Base-by-base conservation (phyloP, 2,329 filamentous ascomycete genomes). In the Cladosporium colombiae region DNA sequence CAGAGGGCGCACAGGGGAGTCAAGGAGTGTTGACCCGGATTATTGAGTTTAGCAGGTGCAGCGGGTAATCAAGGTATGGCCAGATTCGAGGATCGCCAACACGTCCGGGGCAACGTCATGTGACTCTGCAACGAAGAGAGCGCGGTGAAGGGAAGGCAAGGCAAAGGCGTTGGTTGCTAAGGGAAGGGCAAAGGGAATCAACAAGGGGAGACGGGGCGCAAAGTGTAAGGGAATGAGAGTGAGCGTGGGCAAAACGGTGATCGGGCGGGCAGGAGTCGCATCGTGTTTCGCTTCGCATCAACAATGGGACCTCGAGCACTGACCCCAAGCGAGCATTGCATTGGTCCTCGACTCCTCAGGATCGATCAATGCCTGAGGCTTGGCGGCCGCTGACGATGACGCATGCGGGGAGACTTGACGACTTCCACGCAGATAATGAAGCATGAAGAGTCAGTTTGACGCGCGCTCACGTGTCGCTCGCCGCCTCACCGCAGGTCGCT, bases 1-100 rank as follows among this genome's bases (percentile, higher is more conserved):
- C 59, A 50, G 59, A 53, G 2, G 53, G 53, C 33, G 55, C 33
- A 33, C 55, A 57, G 61, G 50, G 33, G 59, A 25, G 13, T 59
- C 37, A 16, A 35, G 29, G 59, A 63, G n/a, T 63, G 61, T 56
- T 46, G 61, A 44, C 37, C 50, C 11, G 50, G 21, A 31, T 56
- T 33, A 55, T 63, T 63, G 61, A 63, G 61, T 63, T 63, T 50
- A 18, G 31, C 50, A 46, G 50, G 25, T 63, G 60, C 49, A 62
- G 60, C 60, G 49, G 60, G 49, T 52, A 62, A 60, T 52, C 33
- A 55, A 33, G 27, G 52, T 53, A 55, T 62, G 49, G 46, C 58
- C 49, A 55, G 46, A 53, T 50, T 53, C 58, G 33, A 62, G 25
- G 61, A 63, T 63, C 61, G 49, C 50, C 40, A 6, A 10, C 23